Conservation (phyloP, 208 protist species). For the Trypanosoma avium region DNA sequence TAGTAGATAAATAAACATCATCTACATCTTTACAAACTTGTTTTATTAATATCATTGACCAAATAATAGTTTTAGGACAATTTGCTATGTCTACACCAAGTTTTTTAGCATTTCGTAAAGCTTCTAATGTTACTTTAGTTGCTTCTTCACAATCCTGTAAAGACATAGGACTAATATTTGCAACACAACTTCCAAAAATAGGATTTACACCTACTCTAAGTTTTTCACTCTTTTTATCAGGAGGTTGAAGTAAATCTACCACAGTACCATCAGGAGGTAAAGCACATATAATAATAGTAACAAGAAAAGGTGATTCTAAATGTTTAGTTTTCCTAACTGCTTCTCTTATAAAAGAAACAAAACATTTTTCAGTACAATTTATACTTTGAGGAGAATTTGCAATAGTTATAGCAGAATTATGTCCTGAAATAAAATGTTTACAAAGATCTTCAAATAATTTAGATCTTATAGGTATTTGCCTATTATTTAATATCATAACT, state of each 20-base stretch:
- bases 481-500: neutral
- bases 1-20: constrained; percentile 38
- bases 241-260: constrained; percentile 35
- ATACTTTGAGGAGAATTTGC: constrained; percentile 33
- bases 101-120: constrained; percentile 36
- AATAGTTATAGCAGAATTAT: constrained; percentile 37
- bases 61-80: constrained; percentile 30
- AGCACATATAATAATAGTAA: constrained; percentile 33
- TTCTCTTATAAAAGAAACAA: constrained; percentile 26
- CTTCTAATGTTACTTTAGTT: constrained; percentile 20
- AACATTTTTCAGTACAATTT: constrained; percentile 33
- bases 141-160: constrained; percentile 28
- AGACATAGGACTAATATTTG: constrained; percentile 27
- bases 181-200: constrained; percentile 36
- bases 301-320: constrained; percentile 19
- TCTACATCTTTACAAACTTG: constrained; percentile 14
- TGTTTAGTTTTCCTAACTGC: constrained; percentile 17
- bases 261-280: constrained; percentile 23
- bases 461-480: neutral
- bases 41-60: constrained; percentile 31
- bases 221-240: neutral
- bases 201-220: constrained; percentile 34
- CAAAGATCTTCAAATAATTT: neutral
- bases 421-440: constrained; percentile 17
- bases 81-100: constrained; percentile 28